These are phyloP conservation scores for Aspergillus diversus DNA, from an alignment of 495 filamentous ascomycete genomes.

Conservation along the genomic window DNA sequence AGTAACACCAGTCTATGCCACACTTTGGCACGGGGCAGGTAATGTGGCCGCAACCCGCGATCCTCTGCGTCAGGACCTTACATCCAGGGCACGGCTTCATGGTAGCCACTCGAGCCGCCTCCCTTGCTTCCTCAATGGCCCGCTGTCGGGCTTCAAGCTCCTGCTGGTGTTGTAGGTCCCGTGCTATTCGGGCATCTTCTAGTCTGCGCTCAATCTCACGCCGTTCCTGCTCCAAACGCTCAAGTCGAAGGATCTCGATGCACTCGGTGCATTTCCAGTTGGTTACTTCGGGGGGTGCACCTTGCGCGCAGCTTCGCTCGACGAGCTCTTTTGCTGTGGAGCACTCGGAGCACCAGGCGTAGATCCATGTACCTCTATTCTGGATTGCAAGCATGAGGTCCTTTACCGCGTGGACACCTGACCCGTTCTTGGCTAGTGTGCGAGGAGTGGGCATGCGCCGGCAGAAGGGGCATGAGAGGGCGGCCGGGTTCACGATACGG, in stretches of 20 bases:
- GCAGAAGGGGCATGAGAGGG: constrained; percentile 49
- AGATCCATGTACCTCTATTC: constrained; percentile 42
- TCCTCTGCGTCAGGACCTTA: constrained; percentile 33
- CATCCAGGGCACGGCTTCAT: constrained; percentile 40
- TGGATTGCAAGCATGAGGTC: constrained; percentile 32
- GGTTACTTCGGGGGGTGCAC: constrained; percentile 28
- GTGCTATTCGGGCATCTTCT: not conserved
- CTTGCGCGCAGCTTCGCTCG: constrained; percentile 38
- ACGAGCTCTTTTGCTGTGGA: constrained; percentile 35
- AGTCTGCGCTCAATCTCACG: not conserved
- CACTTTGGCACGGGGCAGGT: constrained; percentile 32
- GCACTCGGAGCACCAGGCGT: constrained; percentile 44
- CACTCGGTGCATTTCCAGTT: constrained; percentile 38
- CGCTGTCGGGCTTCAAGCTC: not conserved
- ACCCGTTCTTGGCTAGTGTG: constrained; percentile 31
- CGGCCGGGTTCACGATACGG: constrained; percentile 41
- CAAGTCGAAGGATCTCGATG: not conserved
- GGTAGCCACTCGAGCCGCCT: not conserved
- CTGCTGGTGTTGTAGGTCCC: not conserved
- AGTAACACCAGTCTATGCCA: constrained; percentile 39
- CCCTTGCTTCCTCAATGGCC: not conserved
- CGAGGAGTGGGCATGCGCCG: constrained; percentile 37
- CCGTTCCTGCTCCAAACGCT: not conserved
- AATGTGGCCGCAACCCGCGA: constrained; percentile 42
- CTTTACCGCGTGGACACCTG: constrained; percentile 23